phyloP scores from a whole-genome alignment of 1,284 basidiomycete genomes.

The Tylopilus sp. region DNA sequence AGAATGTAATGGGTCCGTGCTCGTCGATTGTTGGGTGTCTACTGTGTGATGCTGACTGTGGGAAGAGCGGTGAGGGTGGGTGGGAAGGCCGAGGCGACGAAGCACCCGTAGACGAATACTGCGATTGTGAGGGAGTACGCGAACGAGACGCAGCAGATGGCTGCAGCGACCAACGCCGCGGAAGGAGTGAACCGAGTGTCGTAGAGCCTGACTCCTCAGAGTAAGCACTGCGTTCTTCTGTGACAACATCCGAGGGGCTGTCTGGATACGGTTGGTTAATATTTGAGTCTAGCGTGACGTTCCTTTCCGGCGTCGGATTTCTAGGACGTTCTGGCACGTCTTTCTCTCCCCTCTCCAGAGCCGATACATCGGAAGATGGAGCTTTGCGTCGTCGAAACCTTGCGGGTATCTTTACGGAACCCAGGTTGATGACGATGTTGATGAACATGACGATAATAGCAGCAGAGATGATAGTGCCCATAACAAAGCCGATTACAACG shows the following conservation, averaged over 20 bases:
- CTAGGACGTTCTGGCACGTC: constrained; percentile 36
- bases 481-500: constrained; percentile 68
- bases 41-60: constrained; percentile 27
- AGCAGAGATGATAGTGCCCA: constrained; percentile 57
- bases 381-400: constrained; percentile 12
- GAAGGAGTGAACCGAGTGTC: constrained; percentile 42
- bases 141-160: constrained; percentile 38
- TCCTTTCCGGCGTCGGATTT: constrained; percentile 55
- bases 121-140: constrained; percentile 33
- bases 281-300: constrained; percentile 40
- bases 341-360: constrained; percentile 32
- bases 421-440: constrained; percentile 51
- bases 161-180: constrained; percentile 45
- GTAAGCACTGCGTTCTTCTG: constrained; percentile 30
- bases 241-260: constrained; percentile 33
- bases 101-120: constrained; percentile 32
- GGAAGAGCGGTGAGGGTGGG: constrained; percentile 28
- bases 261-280: constrained; percentile 43
- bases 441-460: constrained; percentile 56
- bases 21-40: constrained; percentile 38
- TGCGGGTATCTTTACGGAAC: constrained; percentile 32
- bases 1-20: constrained; percentile 20
- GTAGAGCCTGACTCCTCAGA: constrained; percentile 38
- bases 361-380: constrained; percentile 13
- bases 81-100: constrained; percentile 31